Evolutionary conservation across 2,329 filamentous ascomycete species (phyloP).

Genomic region (Tolypocladium tropicale): DNA sequence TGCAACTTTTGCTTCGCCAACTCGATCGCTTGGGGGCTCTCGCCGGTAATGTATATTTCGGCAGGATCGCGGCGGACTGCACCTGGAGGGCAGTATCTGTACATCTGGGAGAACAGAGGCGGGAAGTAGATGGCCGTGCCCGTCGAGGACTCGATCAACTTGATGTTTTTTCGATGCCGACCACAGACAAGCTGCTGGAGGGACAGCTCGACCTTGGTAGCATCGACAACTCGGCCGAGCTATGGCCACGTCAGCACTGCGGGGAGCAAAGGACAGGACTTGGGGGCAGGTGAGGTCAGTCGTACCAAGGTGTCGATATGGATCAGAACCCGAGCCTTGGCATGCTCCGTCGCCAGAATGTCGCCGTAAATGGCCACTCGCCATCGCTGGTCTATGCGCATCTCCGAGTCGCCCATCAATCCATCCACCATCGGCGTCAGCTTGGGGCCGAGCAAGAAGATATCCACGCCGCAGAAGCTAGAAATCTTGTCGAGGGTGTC

Average conservation of each 20-base stretch:
- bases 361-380: slow-evolving; percentile 92
- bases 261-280: neutral
- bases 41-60: slow-evolving; percentile 92
- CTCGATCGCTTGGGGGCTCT: slow-evolving; percentile 73
- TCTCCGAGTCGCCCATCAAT: slow-evolving; percentile 67
- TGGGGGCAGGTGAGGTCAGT: neutral
- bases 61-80: slow-evolving; percentile 74
- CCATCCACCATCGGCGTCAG: slow-evolving; percentile 67
- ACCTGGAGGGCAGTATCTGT: slow-evolving; percentile 77
- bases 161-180: slow-evolving; percentile 92
- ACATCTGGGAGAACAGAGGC: slow-evolving; percentile 83
- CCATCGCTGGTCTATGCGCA: slow-evolving; percentile 82
- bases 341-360: slow-evolving; percentile 89
- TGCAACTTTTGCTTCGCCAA: slow-evolving; percentile 86
- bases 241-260: slow-evolving; percentile 21
- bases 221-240: slow-evolving; percentile 68
- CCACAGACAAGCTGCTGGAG: slow-evolving; percentile 90
- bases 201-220: slow-evolving; percentile 71
- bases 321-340: slow-evolving; percentile 90
- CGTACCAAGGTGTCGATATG: slow-evolving; percentile 89
- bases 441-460: slow-evolving; percentile 90
- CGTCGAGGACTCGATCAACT: slow-evolving; percentile 89
- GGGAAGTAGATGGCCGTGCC: slow-evolving; percentile 98
- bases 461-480: slow-evolving; percentile 84
- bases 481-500: slow-evolving; percentile 82